Percentiles rank a stretch among this genome's conserved stretches.
These are phyloP conservation scores for Lenzites betulinus DNA, from an alignment of 768 basidiomycete genomes.

Conservation along the genomic window DNA sequence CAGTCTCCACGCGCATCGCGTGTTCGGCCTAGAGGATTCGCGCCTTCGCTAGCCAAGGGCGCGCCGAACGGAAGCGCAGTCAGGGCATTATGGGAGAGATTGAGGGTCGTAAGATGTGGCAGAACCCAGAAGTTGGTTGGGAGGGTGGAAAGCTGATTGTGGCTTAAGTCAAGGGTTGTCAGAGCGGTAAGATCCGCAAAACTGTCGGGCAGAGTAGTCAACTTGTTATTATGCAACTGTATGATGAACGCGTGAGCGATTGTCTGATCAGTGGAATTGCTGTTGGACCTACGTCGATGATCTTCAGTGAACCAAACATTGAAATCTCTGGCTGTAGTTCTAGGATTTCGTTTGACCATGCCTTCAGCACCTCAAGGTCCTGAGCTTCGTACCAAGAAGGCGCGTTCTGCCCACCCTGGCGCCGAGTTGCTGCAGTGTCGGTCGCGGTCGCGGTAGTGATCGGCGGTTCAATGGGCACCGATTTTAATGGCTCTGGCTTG, in stretches of 20 bases:
- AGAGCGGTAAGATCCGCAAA: constrained; percentile 71
- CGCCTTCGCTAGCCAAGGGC: constrained; percentile 44
- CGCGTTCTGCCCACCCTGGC: constrained; percentile 44
- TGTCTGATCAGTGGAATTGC: neutral
- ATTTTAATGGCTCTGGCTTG: constrained; percentile 67
- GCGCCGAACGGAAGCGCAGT: constrained; percentile 60
- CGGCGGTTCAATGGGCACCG: constrained; percentile 62
- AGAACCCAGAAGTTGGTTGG: constrained; percentile 69
- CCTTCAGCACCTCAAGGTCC: constrained; percentile 74
- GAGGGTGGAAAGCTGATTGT: constrained; percentile 64
- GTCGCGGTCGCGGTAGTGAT: constrained; percentile 37
- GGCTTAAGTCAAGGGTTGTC: constrained; percentile 70
- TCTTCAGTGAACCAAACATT: constrained; percentile 81
- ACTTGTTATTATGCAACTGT: constrained; percentile 76
- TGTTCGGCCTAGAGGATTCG: constrained; percentile 39
- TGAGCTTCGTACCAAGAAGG: constrained; percentile 84
- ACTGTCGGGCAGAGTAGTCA: constrained; percentile 59
- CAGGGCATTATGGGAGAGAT: constrained; percentile 72
- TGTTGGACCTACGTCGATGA: constrained; percentile 62
- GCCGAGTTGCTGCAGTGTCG: constrained; percentile 33
- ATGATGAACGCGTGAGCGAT: constrained; percentile 7
- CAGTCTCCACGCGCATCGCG: constrained; percentile 44
- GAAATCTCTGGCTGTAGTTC: constrained; percentile 84
- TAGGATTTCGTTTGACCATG: constrained; percentile 77
- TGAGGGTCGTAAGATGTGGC: constrained; percentile 64